Evolutionary conservation across 1,284 basidiomycete species (phyloP), one percentile per base, ranked within the genome.

Genomic region (Austroboletus novae-zelandiae): DNA sequence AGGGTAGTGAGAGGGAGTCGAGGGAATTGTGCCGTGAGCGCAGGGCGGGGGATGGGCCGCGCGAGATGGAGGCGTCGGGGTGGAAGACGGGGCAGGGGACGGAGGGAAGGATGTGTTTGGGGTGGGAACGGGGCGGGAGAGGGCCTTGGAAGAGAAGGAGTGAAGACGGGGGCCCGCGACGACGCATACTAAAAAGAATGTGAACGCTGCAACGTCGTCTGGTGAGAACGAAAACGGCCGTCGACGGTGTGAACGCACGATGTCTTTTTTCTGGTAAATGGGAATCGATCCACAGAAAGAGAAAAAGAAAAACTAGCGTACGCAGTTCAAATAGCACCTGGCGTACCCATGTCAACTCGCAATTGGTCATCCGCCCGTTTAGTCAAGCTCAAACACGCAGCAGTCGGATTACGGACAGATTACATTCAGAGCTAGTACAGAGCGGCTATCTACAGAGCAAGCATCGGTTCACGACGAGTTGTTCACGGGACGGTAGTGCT

Each of bases 401-500:
- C 36, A 37, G 32, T 8, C 32, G 37, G 15, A 41, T 17, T 17
- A 30, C 25, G 27, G n/a, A 2, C 27, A 13, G 15, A 48, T 31
- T 61, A 64, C 52, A 65, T 49, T 9, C 20, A 23, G 4, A 23
- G 20, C 20, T 23, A 27, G 47, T 51, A 61, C 51, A 51, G 44
- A 18, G 43, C 23, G 18, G 17, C 48, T 44, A 62, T 62, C 52
- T 59, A 65, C 50, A 18, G 43, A 46, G 40, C 18, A 15, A 40
- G 34, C 31, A 43, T 53, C 34, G 5, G 44, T 30, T 58, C 61
- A 80, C 48, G 76, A 69, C 4, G 73, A 71, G 46, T 76, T 75
- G 57, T 74, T 75, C 53, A 84, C 65, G 4, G 83, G 79, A 36
- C 81, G 81, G 69, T 91, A 91, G 65, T 87, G 75, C 64, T 81